Conservation (phyloP, 2,329 filamentous ascomycete species). For the Raffaelea albimanens region DNA sequence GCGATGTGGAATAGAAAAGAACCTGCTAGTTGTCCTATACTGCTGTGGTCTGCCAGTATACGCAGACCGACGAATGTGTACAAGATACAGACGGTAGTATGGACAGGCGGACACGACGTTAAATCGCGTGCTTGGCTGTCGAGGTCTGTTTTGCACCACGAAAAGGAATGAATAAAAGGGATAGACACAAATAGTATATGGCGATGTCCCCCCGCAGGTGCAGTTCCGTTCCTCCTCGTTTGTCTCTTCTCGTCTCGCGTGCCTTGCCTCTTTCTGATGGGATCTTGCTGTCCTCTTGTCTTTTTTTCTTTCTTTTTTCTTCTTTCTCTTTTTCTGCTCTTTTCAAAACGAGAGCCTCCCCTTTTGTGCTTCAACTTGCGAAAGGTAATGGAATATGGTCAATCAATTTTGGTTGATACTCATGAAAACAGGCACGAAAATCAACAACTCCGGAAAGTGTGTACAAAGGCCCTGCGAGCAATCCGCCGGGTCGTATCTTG, state of each 20-base stretch:
- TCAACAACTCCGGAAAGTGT: neutral
- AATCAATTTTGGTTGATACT: conserved; percentile 2
- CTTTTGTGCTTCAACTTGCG: conserved; percentile 25
- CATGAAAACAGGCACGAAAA: neutral
- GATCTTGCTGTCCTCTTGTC: neutral
- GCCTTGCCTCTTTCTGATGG: conserved; percentile 5
- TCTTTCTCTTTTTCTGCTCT: neutral
- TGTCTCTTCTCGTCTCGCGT: conserved; percentile 4
- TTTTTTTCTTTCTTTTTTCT: conserved; percentile 5
- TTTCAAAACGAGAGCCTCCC: conserved; percentile 10
- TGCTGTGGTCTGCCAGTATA: no score
- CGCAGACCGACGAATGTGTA: no score
- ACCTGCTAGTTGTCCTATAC: no score
- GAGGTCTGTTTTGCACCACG: no score
- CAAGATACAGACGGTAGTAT: no score
- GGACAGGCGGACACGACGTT: no score
- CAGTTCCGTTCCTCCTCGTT: no score
- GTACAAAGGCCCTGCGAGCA: neutral
- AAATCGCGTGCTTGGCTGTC: no score
- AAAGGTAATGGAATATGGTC: conserved; percentile 2
- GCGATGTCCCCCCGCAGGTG: no score
- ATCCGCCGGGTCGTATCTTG: neutral
- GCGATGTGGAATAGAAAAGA: neutral
- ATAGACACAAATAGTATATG: no score
- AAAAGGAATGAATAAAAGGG: no score